Base-by-base conservation (phyloP, 805 yeast genomes). In the Kockiozyma suomiensis region DNA sequence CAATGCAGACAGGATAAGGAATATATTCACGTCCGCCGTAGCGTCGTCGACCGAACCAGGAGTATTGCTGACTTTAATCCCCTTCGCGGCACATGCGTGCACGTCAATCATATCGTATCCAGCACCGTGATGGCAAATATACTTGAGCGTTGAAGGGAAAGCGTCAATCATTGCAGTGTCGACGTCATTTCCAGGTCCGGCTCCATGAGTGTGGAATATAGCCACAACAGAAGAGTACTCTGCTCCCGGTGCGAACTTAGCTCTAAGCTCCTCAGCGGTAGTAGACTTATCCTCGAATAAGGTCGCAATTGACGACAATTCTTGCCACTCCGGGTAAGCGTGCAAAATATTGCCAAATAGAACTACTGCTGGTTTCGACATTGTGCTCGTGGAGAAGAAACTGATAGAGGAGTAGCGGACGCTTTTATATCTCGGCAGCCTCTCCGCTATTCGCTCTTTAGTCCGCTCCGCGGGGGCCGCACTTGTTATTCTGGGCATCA, bases 21-120 rank as follows among this genome's bases (percentile, higher is more conserved):
- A 87, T 4, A 87, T 83, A 58, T 87, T 88, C 2, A 88, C 82
- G 66, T 82, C 86, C 2, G 92, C 91, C 2, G 92, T 87, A 12
- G 91, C 84, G 21, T 79, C 80, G 69, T 84, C 87, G 12, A 87
- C 92, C 6, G 86, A 79, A 2, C 75, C 77, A 15, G 92, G 89
- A 12, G 83, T 82, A 71, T 87, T 84, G 50, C 88, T 51, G 17
- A 87, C 79, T 70, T 84, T 88, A 64, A 87, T 83, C 30, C 79
- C 78, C 42, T 79, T 76, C 30, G 75, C 76, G 2, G 79, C 76
- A 59, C 85, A 80, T n/a, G 82, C 81, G 21, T 75, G 75, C 4
- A 81, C 79, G 65, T 85, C 88, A 46, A 86, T 77, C 73, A 86
- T 90, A 70, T 87, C 93, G 72, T 87, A 86, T 17, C 66, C 66